Conservation (phyloP, 495 filamentous ascomycete genomes). For the Penicillium salamii region DNA sequence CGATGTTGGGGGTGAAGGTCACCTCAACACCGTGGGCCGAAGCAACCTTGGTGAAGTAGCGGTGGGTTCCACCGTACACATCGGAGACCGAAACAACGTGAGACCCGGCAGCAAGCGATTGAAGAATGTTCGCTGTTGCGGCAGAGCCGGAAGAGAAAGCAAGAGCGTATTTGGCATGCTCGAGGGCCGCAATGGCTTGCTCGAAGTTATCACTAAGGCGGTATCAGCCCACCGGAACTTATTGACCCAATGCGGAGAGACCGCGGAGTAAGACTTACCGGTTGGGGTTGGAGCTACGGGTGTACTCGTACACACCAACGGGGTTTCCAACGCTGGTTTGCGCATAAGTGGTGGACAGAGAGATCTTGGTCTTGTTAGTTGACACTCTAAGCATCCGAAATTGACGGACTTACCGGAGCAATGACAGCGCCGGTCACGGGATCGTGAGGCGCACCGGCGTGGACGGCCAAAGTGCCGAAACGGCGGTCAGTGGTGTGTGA, state of each 20-base stretch:
- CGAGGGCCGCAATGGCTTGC: conserved; percentile 82
- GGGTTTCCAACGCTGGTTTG: conserved; percentile 83
- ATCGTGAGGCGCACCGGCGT: conserved; percentile 88
- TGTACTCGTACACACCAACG: conserved; percentile 86
- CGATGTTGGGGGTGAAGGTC: conserved; percentile 88
- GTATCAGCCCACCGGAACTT: not conserved
- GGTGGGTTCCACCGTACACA: conserved; percentile 95
- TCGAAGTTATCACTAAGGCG: conserved; percentile 76
- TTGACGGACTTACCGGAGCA: conserved; percentile 56
- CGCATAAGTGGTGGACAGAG: conserved; percentile 89
- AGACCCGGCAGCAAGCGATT: conserved; percentile 86
- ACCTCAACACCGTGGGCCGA: conserved; percentile 91
- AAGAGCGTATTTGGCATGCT: conserved; percentile 87
- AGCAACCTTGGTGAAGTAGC: conserved; percentile 98
- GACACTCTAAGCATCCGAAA: not conserved
- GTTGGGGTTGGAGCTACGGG: conserved; percentile 88
- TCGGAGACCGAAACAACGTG: conserved; percentile 96
- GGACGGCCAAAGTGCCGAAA: conserved; percentile 92
- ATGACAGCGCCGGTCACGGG: conserved; percentile 92
- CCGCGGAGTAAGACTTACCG: conserved; percentile 41
- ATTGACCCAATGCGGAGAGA: not conserved
- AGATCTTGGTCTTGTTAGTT: conserved; percentile 57
- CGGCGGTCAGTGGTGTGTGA: conserved; percentile 43
- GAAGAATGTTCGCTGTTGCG: conserved; percentile 87
- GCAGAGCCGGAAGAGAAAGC: conserved; percentile 95